Conservation (phyloP, 768 basidiomycete species). For the Lactifluus hygrophoroides region DNA sequence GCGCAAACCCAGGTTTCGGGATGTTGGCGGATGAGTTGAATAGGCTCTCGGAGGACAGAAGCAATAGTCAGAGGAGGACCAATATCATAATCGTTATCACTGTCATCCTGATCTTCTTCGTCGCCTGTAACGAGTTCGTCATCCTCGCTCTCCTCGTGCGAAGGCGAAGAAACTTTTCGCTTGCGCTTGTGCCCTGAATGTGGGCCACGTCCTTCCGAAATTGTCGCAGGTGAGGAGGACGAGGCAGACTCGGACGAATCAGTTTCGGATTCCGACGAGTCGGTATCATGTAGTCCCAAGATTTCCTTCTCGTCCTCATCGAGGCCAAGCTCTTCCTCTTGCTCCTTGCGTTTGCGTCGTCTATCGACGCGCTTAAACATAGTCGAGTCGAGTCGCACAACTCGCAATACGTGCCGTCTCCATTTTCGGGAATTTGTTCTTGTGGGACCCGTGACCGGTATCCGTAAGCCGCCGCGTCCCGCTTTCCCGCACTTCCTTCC, state of each 20-base stretch:
- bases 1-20: conserved; percentile 53
- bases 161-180: neutral
- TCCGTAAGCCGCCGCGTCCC: neutral
- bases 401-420: too few relatives aligned
- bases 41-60: conserved; percentile 53
- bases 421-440: neutral
- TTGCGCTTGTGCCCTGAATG: conserved; percentile 4
- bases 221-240: conserved; percentile 14
- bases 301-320: conserved; percentile 56
- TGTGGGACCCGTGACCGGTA: neutral
- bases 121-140: conserved; percentile 22
- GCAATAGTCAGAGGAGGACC: conserved; percentile 43
- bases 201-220: neutral
- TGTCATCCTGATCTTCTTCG: conserved; percentile 20
- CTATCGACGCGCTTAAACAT: conserved; percentile 82
- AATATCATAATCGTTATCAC: conserved; percentile 24
- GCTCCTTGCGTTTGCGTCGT: conserved; percentile 47
- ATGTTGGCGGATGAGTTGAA: conserved; percentile 50
- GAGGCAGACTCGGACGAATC: conserved; percentile 29
- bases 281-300: conserved; percentile 63
- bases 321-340: conserved; percentile 57
- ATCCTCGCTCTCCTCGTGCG: conserved; percentile 25
- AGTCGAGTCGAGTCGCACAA: too few relatives aligned
- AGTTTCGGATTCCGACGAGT: conserved; percentile 60
- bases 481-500: neutral